phyloP scores from a whole-genome alignment of 139 green algal species.

The Micromonas commoda region DNA sequence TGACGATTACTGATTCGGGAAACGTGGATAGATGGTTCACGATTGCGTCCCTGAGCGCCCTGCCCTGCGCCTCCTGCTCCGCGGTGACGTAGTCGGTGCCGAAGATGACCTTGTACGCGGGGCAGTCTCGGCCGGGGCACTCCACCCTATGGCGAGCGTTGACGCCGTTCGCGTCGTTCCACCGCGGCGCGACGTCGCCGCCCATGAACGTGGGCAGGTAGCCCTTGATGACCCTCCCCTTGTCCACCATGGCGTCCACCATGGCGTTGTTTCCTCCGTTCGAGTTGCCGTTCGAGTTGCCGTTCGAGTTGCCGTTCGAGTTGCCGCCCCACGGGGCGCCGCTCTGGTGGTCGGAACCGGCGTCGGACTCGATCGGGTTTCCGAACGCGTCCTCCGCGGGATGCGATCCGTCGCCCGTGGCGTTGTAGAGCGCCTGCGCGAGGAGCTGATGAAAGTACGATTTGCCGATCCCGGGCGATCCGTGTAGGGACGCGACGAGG shows the following conservation, averaged over 20 bases:
- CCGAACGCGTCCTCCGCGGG: too few relatives aligned
- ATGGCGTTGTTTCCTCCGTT: too few relatives aligned
- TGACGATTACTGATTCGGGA: conserved; percentile 70
- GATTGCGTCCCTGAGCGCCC: conserved; percentile 36
- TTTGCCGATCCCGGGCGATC: conserved; percentile 85
- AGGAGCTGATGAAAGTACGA: conserved; percentile 65
- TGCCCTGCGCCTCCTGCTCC: conserved; percentile 54
- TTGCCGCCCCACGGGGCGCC: too few relatives aligned
- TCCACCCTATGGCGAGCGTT: not conserved
- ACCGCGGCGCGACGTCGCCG: too few relatives aligned
- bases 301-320: too few relatives aligned
- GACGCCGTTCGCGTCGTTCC: not conserved
- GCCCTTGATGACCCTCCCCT: too few relatives aligned
- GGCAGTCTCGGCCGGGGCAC: conserved; percentile 47
- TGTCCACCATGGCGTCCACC: too few relatives aligned
- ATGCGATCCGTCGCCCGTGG: not conserved
- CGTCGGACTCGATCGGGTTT: too few relatives aligned
- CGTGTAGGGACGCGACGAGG: conserved; percentile 77
- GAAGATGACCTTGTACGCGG: conserved; percentile 77
- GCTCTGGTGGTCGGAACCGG: too few relatives aligned
- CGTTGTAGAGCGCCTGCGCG: conserved; percentile 43
- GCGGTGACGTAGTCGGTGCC: conserved; percentile 63
- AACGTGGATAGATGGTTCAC: conserved; percentile 49
- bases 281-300: too few relatives aligned
- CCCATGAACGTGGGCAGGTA: too few relatives aligned